Evolutionary conservation across 176 grass and related monocot species (phyloP), one percentile per base, ranked within the genome.

Genomic region (Eragrostis curvula): DNA sequence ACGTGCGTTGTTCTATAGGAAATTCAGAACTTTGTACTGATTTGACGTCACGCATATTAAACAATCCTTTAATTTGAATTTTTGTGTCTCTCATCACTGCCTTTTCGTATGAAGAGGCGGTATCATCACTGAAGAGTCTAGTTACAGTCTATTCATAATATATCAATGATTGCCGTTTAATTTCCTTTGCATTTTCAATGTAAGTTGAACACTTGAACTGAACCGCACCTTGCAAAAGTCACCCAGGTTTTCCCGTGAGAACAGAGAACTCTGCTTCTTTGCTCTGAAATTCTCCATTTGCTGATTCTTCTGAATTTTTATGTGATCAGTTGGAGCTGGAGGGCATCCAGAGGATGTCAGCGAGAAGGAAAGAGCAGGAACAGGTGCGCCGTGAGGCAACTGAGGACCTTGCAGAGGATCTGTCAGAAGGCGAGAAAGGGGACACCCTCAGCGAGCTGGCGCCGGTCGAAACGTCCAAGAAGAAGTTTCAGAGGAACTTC

Each of bases 371-470:
- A 83, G 92, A 99, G 51, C 82, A 92, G 78, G 96, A 99, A 68
- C 83, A 90, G 85, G 93, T 92, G 46, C 85, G 90, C 39, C 80
- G 63, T 5, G 96, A 99, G 84, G 87, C 90, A 1, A 88, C 87
- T 0, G 96, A 99, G 73, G 96, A 99, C 87, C 88, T 99, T 62
- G 90, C 93, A 0, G 96, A 99, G 56, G 96, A 99, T 49, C 62
- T 99, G 15, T 93, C 85, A 2, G 96, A 98, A 44, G 87, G 91
- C 1, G 96, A 98, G 83, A 98, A 95, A 36, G 90, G 62, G 7
- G 96, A 99, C 71, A 90, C 72, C 14, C 62, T 99, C 44, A 51
- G 79, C 2, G 96, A 99, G 47, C 12, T 97, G 70, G 51, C 47
- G 2, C 87, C 76, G 13, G 65, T 57, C 3, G 95, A 88, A 20